Evolutionary conservation across 768 basidiomycete genomes (phyloP).

Genomic region (Rhodotorula kratochvilovae): DNA sequence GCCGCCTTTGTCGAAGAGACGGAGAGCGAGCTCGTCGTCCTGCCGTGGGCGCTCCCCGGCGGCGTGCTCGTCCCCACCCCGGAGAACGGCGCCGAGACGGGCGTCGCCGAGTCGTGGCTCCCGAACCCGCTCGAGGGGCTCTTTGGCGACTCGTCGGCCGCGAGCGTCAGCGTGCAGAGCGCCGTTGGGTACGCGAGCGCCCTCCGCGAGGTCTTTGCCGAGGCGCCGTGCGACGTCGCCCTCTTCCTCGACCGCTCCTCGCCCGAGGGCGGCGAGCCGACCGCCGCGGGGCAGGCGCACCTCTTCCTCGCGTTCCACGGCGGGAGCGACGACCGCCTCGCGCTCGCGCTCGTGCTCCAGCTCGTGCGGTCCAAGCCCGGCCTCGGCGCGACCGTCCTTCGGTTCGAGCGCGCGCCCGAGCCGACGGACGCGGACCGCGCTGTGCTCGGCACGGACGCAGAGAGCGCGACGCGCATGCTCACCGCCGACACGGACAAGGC

Average conservation of each 20-base stretch:
- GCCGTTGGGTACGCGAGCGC: conserved; percentile 24
- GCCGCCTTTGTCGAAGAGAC: conserved; percentile 47
- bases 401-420: conserved; percentile 50
- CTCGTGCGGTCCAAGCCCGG: conserved; percentile 64
- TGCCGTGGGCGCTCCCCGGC: conserved; percentile 69
- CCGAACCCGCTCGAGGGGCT: conserved; percentile 32
- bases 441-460: not conserved
- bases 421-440: conserved; percentile 25
- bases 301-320: conserved; percentile 88
- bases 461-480: not conserved
- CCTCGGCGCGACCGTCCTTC: conserved; percentile 70
- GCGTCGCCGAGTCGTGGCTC: conserved; percentile 23
- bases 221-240: conserved; percentile 32
- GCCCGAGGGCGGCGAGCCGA: not conserved
- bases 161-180: conserved; percentile 18
- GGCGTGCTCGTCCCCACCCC: not conserved
- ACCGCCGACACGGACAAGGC: not conserved
- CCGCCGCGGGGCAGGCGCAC: conserved; percentile 52
- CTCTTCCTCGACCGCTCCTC: conserved; percentile 32
- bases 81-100: conserved; percentile 15
- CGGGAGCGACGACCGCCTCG: conserved; percentile 86
- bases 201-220: conserved; percentile 30
- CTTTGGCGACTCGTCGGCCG: conserved; percentile 6
- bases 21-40: conserved; percentile 67
- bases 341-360: conserved; percentile 75